Conservation (phyloP, 1,284 basidiomycete genomes). For the Pterulicium gracile region DNA sequence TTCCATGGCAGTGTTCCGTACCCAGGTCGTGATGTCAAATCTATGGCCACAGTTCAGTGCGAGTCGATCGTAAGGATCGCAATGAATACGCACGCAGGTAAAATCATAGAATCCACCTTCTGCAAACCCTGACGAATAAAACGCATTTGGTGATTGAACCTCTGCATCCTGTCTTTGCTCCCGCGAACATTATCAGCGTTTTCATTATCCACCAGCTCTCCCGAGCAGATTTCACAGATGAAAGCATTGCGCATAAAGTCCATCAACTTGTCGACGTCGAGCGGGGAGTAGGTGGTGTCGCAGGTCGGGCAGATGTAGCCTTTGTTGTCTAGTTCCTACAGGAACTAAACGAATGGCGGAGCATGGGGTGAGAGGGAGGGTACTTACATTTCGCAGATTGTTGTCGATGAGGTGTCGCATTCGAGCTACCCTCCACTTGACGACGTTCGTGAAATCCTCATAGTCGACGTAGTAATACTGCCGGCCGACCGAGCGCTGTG, state of each 20-base stretch:
- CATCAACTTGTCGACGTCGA: conserved; percentile 80
- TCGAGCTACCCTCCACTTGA: conserved; percentile 95
- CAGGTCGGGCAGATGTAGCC: conserved; percentile 94
- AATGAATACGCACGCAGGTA: conserved; percentile 55
- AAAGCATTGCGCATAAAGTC: conserved; percentile 56
- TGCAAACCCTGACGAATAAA: conserved; percentile 82
- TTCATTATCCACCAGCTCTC: conserved; percentile 87
- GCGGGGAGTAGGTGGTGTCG: conserved; percentile 72
- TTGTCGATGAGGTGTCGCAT: conserved; percentile 89
- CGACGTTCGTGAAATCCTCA: conserved; percentile 90
- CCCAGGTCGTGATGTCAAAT: conserved; percentile 76
- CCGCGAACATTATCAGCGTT: conserved; percentile 76
- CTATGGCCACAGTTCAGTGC: conserved; percentile 24
- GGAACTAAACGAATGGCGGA: conserved; percentile 6
- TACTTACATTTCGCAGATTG: conserved; percentile 67
- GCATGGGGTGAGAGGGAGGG: conserved; percentile 2
- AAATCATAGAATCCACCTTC: conserved; percentile 79
- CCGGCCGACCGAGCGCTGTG: conserved; percentile 67
- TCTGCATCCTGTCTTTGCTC: conserved; percentile 89
- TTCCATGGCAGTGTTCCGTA: conserved; percentile 55
- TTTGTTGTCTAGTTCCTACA: conserved; percentile 86
- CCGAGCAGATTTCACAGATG: conserved; percentile 68
- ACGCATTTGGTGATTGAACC: conserved; percentile 88
- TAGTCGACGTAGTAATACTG: conserved; percentile 98
- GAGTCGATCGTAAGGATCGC: not conserved